Evolutionary conservation across 106 monocot genomes (phyloP).

Genomic region (Dioscorea zingiberensis): DNA sequence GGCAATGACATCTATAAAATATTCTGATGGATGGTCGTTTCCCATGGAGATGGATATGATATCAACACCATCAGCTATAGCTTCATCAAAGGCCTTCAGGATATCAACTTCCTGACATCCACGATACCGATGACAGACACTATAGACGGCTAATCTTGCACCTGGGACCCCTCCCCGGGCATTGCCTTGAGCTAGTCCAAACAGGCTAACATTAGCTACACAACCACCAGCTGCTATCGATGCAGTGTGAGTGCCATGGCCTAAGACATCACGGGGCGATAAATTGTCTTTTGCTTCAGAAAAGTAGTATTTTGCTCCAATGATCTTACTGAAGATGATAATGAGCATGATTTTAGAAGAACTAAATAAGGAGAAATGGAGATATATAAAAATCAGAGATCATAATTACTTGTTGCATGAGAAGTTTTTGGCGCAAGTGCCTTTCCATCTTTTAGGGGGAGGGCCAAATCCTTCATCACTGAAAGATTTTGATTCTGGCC

Average conservation of each 20-base stretch:
- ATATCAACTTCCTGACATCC: no score
- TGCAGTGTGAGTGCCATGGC: constrained; percentile 3
- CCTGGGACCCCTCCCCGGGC: neutral
- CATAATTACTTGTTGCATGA: constrained; percentile 1
- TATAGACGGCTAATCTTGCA: neutral
- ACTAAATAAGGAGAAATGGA: neutral
- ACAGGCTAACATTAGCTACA: neutral
- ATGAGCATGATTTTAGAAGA: neutral
- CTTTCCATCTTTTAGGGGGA: neutral
- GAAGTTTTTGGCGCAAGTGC: neutral
- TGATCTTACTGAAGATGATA: neutral
- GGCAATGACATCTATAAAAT: neutral
- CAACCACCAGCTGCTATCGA: neutral
- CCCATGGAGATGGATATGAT: no score
- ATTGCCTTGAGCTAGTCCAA: neutral
- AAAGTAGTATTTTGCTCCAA: neutral
- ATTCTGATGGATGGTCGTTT: no score
- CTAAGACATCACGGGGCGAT: neutral
- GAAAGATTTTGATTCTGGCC: constrained; percentile 3
- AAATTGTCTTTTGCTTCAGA: neutral
- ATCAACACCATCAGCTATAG: no score
- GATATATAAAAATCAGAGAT: no score
- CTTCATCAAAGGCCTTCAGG: no score
- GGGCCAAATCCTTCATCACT: constrained; percentile 1
- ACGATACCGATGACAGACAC: no score